Base-by-base conservation (phyloP, 306 rosid genomes). In the Cyclanthera cordifolia region DNA sequence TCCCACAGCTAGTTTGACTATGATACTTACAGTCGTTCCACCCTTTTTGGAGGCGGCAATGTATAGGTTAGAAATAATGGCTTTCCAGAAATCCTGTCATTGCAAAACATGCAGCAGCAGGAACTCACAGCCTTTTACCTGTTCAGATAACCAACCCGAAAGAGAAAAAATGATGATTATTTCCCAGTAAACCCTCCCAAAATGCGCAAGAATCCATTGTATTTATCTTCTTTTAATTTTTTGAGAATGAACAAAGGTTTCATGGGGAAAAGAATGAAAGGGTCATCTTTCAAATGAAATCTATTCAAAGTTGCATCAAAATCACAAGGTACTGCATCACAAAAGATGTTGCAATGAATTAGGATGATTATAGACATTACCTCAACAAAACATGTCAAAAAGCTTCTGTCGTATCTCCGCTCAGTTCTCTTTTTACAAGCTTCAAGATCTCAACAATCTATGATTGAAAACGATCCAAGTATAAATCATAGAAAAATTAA, bases 371-470 rank as follows among this genome's bases (percentile, higher is more conserved):
- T 25, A 47, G 71, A 66, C 30, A n/a, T 66, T 84, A 92, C 92
- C 95, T 71, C 65, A 60, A 20, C 51, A 16, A 53, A 19, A 69
- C 9, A n/a, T 49, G 70, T 77, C 87, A 85, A 76, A 67, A 78
- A 49, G 67, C 49, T 65, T 69, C 82, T 41, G 56, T 84, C 11
- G 70, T 56, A 51, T 79, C 73, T 68, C 85, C 87, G 30, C 64
- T 75, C 76, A 93, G 75, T 78, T 87, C 87, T 80, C 86, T 80
- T 83, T 82, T 89, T 66, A 89, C 83, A 59, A 90, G 91, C 86
- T 86, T 82, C 88, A 93, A 79, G 77, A 78, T 79, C 70, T 86
- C 95, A 54, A 70, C 83, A 75, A 93, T 72, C 96, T 93, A 85
- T 77, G 73, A 77, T 37, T 70, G 52, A 6, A 55, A 47, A 69